phyloP scores from a whole-genome alignment of 2,329 filamentous ascomycete species.

The Epicoccum nigrum region DNA sequence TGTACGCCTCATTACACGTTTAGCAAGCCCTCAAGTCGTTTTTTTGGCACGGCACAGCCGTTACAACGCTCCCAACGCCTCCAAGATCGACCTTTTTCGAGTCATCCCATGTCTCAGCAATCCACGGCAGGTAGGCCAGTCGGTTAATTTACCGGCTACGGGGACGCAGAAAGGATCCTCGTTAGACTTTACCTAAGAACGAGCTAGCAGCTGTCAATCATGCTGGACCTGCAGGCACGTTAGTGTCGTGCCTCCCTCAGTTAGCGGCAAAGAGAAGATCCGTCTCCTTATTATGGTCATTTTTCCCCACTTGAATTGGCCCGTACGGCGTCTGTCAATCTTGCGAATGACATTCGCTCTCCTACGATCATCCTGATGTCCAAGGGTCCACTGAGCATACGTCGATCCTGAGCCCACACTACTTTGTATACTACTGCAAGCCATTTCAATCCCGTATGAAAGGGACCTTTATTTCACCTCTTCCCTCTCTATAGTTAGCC shows the following conservation, averaged over 20 bases:
- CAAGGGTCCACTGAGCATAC: neutral
- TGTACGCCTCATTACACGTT: neutral
- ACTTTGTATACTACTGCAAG: slow-evolving; percentile 17
- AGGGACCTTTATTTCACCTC: neutral
- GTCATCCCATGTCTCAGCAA: slow-evolving; percentile 13
- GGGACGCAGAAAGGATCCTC: slow-evolving; percentile 15
- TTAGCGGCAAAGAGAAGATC: slow-evolving; percentile 24
- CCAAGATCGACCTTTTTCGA: slow-evolving; percentile 5
- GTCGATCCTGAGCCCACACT: neutral
- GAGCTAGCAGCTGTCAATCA: slow-evolving; percentile 25
- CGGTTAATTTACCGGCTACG: slow-evolving; percentile 23
- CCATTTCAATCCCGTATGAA: slow-evolving; percentile 13
- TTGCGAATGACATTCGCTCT: neutral
- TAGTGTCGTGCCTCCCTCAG: slow-evolving; percentile 11
- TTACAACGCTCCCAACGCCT: neutral
- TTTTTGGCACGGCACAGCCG: slow-evolving; percentile 4
- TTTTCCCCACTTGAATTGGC: slow-evolving; percentile 6
- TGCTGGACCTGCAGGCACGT: slow-evolving; percentile 25
- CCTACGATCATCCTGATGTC: neutral
- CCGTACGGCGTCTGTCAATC: slow-evolving; percentile 2
- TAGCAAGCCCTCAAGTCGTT: neutral
- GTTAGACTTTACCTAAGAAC: slow-evolving; percentile 20
- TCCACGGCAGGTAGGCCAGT: slow-evolving; percentile 9
- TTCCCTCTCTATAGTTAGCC: neutral
- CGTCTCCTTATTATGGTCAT: slow-evolving; percentile 16